phyloP scores from a whole-genome alignment of 441 rosid genomes.

The Monsonia emarginata region DNA sequence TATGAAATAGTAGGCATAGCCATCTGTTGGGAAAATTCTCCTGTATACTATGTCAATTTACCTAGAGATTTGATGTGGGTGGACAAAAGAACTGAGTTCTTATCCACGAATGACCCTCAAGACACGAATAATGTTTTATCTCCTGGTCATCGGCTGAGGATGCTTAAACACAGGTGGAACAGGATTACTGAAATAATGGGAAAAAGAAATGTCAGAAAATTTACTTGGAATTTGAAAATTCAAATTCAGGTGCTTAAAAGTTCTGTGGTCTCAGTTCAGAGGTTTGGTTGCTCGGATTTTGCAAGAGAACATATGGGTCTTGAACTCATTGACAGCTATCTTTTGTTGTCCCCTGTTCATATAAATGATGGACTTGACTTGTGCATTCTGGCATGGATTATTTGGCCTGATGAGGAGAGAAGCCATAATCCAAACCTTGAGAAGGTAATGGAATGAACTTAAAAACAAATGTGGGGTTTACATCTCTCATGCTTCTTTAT shows the following conservation, averaged over 20 bases:
- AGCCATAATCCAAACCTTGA: slow-evolving; percentile 75
- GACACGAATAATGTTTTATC: slow-evolving; percentile 27
- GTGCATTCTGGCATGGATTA: slow-evolving; percentile 78
- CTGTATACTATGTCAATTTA: slow-evolving; percentile 69
- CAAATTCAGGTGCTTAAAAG: slow-evolving; percentile 78
- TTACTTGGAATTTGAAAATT: slow-evolving; percentile 86
- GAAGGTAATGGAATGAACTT: slow-evolving; percentile 42
- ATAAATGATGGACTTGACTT: slow-evolving; percentile 60
- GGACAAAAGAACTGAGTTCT: slow-evolving; percentile 30
- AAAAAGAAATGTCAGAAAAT: slow-evolving; percentile 52
- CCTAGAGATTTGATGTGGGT: slow-evolving; percentile 60
- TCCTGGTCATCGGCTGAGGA: slow-evolving; percentile 36
- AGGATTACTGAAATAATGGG: slow-evolving; percentile 66
- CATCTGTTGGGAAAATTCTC: slow-evolving; percentile 82
- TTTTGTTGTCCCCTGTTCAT: slow-evolving; percentile 40
- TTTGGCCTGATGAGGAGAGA: slow-evolving; percentile 98
- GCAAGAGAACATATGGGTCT: slow-evolving; percentile 32
- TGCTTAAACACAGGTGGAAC: slow-evolving; percentile 59
- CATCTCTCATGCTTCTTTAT: background rate
- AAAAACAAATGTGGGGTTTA: background rate
- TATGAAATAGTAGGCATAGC: slow-evolving; percentile 89
- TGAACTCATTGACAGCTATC: slow-evolving; percentile 45
- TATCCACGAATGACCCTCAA: slow-evolving; percentile 25
- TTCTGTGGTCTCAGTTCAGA: slow-evolving; percentile 62
- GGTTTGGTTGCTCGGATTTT: slow-evolving; percentile 39